Base-by-base conservation (phyloP, 257 asterid genomes). In the Nicotiana undulata region DNA sequence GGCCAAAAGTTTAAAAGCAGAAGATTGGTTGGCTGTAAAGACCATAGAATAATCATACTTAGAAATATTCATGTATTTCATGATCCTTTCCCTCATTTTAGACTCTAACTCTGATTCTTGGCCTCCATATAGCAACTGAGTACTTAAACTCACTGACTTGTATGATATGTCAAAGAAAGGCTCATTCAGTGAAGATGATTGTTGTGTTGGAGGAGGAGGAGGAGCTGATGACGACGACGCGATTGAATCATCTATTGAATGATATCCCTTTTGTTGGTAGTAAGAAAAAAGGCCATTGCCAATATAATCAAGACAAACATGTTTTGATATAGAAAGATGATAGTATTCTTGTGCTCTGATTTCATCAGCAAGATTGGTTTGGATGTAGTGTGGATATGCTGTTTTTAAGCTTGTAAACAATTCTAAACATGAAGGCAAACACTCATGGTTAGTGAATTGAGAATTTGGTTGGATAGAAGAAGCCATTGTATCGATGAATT, bases 211-310 rank as follows among this genome's bases (percentile, higher is more conserved):
- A 58, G 83, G 88, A 59, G 83, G 88, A 59, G 87, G 68, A 6
- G 82, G 67, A 16, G 83, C 74, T 0, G 89, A 77, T 1, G 97
- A 87, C 4, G 93, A 63, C 12, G 95, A 85, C n/a, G 90, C 83
- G 32, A 81, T 80, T 26, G 84, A 72, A 59, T 77, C 85, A 11
- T 84, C 56, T 3, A 32, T 34, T n/a, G 81, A 77, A 70, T 34
- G 78, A 44, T 7, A 4, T 2, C 37, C 28, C 26, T 86, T 86
- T 26, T 74, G 83, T 75, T 94, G 98, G 22, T 91, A 82, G 82
- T 84, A 85, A 2, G 98, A 94, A 81, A 90, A 93, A 10, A 94
- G 94, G 18, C 97, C 98, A 59, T 90, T 91, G 79, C 98, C 98
- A 28, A 85, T 77, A 83, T 94, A 93, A 79, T 94, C 98, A 44